Percentiles rank a stretch among this genome's conserved stretches.
phyloP scores from a whole-genome alignment of 148 eudicot species.

The Camellia lanceoleosa region DNA sequence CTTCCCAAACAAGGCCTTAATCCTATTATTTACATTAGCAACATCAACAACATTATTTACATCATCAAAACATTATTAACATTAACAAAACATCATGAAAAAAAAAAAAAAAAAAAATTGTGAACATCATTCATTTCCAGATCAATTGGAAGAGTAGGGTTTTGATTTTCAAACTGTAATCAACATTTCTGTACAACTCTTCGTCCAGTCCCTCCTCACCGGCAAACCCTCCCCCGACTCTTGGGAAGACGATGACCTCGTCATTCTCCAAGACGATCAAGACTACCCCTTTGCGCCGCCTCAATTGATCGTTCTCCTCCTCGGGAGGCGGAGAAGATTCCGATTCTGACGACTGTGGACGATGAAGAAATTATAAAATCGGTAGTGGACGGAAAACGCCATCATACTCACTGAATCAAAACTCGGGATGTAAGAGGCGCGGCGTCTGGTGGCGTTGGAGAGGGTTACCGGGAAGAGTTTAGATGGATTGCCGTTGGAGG shows the following conservation, averaged over 20 bases:
- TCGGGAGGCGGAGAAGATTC: not conserved
- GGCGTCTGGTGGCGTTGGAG: constrained; percentile 33
- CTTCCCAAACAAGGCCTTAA: too few species aligned
- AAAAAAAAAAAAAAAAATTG: too few species aligned
- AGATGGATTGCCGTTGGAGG: constrained; percentile 33
- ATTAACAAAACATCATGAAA: too few species aligned
- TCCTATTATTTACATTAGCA: too few species aligned
- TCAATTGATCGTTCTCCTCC: constrained; percentile 21
- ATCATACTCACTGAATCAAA: constrained; percentile 40
- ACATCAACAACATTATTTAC: too few species aligned
- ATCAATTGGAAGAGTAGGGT: too few species aligned
- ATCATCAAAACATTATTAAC: too few species aligned
- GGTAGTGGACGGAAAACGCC: constrained; percentile 36
- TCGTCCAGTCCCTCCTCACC: constrained; percentile 34
- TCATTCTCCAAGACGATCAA: constrained; percentile 27
- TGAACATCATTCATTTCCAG: too few species aligned
- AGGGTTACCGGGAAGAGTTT: constrained; percentile 32
- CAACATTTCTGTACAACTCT: too few species aligned
- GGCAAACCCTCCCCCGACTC: constrained; percentile 1
- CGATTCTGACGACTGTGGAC: constrained; percentile 8
- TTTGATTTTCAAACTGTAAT: too few species aligned
- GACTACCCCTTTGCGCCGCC: constrained; percentile 21
- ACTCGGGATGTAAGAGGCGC: constrained; percentile 41
- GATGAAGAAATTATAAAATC: constrained; percentile 37
- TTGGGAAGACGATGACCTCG: constrained; percentile 16